Evolutionary conservation across 768 basidiomycete genomes (phyloP), one percentile per base, ranked within the genome.

Genomic region (Dentipellis sp.): DNA sequence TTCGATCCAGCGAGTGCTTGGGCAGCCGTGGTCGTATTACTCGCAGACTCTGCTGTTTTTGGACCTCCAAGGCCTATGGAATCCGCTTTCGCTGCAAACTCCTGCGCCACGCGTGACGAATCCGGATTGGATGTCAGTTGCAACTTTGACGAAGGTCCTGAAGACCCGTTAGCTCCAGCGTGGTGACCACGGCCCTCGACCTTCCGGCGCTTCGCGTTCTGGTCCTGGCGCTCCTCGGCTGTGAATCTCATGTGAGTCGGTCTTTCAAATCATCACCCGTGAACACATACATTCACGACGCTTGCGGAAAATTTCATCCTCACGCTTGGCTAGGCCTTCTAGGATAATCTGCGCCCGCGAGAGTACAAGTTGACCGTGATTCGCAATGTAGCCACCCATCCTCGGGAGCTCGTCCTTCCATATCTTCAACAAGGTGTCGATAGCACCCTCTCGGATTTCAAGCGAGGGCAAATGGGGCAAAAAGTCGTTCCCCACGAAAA

Each of bases 401-500:
- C 88, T 80, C 37, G 91, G 85, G 39, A 99, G 75, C 68, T 94
- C 92, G 71, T 78, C 77, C 72, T 90, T 93, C 97, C 97, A 99
- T 51, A 99, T 98, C 71, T 81, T 87, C 68, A 99, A 74, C 59
- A 99, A 75, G 56, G 90, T 97, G 76, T 98, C 97, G 75, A 99
- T 97, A 34, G 95, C 97, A 59, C 97, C 97, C 76, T 99, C 95
- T 65, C 97, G 83, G 68, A 99, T 99, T 77, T 99, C 97, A 78
- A 99, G 82, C 57, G 89, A 92, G 22, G 97, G 97, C 56, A 99
- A 79, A 75, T 99, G 97, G 19, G 97, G 97, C 64, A 99, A 79
- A 80, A 99, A 94, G 77, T 97, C 93, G 75, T 99, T 99, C 64
- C 97, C 97, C 69, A 99, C 97, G 72, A 99, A 97, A 84, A 99